A percentile compares a stretch with the other conserved stretches of the same genome.
Evolutionary conservation across 2,329 filamentous ascomycete genomes (phyloP).

Genomic region (Botrytis medusae): DNA sequence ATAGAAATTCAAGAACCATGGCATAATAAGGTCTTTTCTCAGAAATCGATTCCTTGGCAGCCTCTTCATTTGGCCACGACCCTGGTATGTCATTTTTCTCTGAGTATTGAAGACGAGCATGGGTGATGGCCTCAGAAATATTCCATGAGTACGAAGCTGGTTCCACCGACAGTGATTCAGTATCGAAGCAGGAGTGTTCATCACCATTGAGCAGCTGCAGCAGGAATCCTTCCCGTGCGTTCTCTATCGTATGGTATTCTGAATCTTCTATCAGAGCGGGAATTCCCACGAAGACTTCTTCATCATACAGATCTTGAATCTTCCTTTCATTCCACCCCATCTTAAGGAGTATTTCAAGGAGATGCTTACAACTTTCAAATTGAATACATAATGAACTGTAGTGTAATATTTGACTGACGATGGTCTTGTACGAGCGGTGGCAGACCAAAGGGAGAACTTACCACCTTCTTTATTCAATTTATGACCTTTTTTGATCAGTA

Average conservation of each 20-base stretch:
- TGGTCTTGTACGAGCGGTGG: too few relatives aligned
- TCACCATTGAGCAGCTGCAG: not conserved
- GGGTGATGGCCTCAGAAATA: accelerated
- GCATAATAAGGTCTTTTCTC: not conserved
- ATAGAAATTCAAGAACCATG: accelerated
- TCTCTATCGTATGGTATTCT: not conserved
- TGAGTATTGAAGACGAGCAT: accelerated
- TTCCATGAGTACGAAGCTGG: accelerated
- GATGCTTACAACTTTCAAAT: not conserved
- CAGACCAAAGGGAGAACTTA: too few relatives aligned
- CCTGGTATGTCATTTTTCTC: not conserved
- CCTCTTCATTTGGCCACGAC: not conserved
- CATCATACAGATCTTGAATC: not conserved
- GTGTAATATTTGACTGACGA: not conserved
- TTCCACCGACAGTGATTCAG: accelerated
- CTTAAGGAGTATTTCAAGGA: not conserved
- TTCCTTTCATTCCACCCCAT: not conserved
- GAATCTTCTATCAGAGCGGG: not conserved
- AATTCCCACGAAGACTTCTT: not conserved
- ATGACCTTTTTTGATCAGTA: not conserved
- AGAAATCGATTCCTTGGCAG: not conserved
- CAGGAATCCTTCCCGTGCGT: not conserved
- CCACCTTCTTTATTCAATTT: too few relatives aligned
- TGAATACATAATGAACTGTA: accelerated
- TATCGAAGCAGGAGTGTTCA: not conserved